Conservation (phyloP, 2,329 filamentous ascomycete species). For the Penicillium glabrum region DNA sequence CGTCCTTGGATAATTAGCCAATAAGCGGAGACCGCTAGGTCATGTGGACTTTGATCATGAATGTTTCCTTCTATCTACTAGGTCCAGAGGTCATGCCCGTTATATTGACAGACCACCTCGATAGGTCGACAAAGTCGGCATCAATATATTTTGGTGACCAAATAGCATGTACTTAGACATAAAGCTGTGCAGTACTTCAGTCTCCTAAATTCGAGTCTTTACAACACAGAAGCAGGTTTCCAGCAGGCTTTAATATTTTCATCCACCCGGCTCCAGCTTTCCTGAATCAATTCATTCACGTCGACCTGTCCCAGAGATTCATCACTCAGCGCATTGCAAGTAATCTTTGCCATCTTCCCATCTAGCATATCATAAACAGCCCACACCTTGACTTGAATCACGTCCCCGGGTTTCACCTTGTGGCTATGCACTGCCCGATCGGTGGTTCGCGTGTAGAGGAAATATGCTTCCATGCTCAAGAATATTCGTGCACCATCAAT, state of each 20-base stretch:
- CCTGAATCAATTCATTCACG: slow-evolving; percentile 1
- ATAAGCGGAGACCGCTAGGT: no score
- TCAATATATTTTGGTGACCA: no score
- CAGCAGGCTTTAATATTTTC: slow-evolving; percentile 1
- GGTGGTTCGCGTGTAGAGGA: slow-evolving; percentile 2
- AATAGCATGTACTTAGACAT: no score
- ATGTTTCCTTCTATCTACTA: no score
- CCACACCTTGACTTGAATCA: slow-evolving; percentile 10
- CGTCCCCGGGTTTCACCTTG: slow-evolving; percentile 4
- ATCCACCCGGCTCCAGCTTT: slow-evolving; percentile 6
- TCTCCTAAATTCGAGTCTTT: background rate
- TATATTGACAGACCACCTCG: no score
- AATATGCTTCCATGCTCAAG: slow-evolving; percentile 10
- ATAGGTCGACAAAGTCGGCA: no score
- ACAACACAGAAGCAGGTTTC: background rate
- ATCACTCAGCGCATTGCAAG: slow-evolving; percentile 2
- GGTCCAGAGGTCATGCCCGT: no score
- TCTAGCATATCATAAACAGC: slow-evolving; percentile 7
- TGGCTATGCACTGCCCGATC: slow-evolving; percentile 7
- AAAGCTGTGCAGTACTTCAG: no score
- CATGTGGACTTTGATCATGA: no score
- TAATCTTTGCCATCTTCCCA: slow-evolving; percentile 3
- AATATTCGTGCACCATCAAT: slow-evolving; percentile 1
- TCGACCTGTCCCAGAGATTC: slow-evolving; percentile 2
- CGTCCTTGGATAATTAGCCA: no score